Base-by-base conservation (phyloP, 2,329 filamentous ascomycete species). In the Dendrostoma leiphaemia region DNA sequence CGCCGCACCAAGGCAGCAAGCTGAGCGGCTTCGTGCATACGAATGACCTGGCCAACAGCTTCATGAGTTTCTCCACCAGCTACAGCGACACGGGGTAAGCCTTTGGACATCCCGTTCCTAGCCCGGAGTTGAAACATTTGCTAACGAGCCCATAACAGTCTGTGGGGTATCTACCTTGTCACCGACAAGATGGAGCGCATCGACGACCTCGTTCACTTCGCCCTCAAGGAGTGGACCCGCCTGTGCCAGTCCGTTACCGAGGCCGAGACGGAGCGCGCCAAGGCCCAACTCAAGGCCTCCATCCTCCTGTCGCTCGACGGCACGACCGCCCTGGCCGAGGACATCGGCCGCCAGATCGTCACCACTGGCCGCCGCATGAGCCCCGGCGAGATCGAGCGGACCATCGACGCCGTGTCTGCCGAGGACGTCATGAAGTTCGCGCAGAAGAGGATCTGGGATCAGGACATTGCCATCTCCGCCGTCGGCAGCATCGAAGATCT, bases 41-140 rank as follows among this genome's bases (percentile, higher is more conserved):
- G 77, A 85, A 97, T 78, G 88, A 92, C 74, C 84, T 99, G 60
- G 94, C 94, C 75, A 99, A 96, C 82, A 97, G 92, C 85, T 99
- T 97, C 84, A 99, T 99, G 95, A 96, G 90, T 81, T 99, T 99
- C 81, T 97, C 92, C 63, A 99, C 94, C 64, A 96, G 91, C 82
- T 99, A 99, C 80, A 97, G 92, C 71, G 94, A 99, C 75, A 99
- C 94, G 72, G 94, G 92, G 91, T 96, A 84, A 75, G 86, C n/a
- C 26, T 17, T 9, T 72, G 48, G 40, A 24, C 17, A n/a, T 40
- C 12, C 23, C 9, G 17, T n/a, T 9, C 40, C 12, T n/a, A n/a
- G n/a, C n/a, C n/a, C n/a, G n/a, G n/a, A n/a, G n/a, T n/a, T n/a
- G n/a, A n/a, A n/a, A n/a, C n/a, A 13, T 41, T n/a, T 54, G 48